Percentiles rank a stretch among this genome's conserved stretches.
Conservation (phyloP, 768 basidiomycete genomes). For the Heimioporus sp. region DNA sequence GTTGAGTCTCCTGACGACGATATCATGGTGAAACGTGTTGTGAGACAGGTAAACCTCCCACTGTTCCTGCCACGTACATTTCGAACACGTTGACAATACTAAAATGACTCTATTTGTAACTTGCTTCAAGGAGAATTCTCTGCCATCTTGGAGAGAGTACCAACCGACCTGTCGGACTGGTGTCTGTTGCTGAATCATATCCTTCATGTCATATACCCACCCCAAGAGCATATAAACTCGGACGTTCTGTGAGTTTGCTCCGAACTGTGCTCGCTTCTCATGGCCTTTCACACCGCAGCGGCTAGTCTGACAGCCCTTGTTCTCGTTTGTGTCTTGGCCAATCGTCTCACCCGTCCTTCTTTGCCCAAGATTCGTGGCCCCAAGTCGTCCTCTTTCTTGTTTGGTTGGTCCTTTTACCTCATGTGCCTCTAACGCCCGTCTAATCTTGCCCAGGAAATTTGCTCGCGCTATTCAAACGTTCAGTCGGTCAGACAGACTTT, state of each 20-base stretch:
- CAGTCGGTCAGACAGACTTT: constrained; percentile 16
- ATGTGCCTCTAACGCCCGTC: neutral
- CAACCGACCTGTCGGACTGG: too few species aligned
- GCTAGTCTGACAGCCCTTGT: neutral
- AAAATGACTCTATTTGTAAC: neutral
- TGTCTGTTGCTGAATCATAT: too few species aligned
- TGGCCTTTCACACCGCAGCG: neutral
- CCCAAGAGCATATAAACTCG: neutral
- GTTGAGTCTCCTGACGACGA: too few species aligned
- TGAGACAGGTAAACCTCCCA: too few species aligned
- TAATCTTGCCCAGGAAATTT: neutral
- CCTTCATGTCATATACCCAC: too few species aligned
- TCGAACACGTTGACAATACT: too few species aligned
- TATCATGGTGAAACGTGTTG: too few species aligned
- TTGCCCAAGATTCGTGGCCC: neutral
- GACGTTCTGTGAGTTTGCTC: neutral
- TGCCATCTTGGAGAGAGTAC: too few species aligned
- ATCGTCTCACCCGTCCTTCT: neutral
- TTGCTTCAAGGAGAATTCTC: too few species aligned
- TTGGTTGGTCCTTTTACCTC: neutral
- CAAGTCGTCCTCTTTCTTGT: neutral
- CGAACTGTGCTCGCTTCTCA: constrained; percentile 1
- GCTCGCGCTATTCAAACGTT: neutral
- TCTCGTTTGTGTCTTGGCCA: neutral
- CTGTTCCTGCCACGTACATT: too few species aligned